These are phyloP conservation scores for Acanthamoeba polyphaga DNA, from an alignment of 208 protist genomes.

Conservation along the genomic window DNA sequence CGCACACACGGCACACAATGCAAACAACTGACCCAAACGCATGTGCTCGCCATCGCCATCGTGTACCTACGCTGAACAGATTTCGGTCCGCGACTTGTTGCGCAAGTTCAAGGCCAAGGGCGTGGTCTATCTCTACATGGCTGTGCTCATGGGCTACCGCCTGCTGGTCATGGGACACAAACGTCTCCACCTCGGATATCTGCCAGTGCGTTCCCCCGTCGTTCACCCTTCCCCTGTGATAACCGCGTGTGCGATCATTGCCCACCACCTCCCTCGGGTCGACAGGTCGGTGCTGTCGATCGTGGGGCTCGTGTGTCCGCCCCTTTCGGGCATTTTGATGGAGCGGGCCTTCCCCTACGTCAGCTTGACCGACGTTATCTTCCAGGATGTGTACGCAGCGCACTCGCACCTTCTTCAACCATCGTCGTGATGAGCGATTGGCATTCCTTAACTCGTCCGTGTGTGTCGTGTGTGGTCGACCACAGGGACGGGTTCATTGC, in stretches of 20 bases:
- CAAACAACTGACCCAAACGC: no score
- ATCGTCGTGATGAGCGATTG: no score
- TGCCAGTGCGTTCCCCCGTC: background rate
- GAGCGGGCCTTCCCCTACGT: conserved; percentile 74
- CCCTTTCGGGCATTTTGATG: conserved; percentile 52
- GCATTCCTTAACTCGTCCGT: no score
- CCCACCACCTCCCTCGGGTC: no score
- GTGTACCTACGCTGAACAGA: background rate
- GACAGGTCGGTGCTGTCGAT: conserved; percentile 62
- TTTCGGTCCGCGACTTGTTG: conserved; percentile 37
- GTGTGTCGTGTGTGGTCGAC: background rate
- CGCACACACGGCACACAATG: background rate
- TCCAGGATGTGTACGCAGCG: conserved; percentile 38
- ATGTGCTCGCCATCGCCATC: background rate
- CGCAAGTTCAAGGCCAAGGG: conserved; percentile 53
- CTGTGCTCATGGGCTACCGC: conserved; percentile 50
- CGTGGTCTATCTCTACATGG: conserved; percentile 48
- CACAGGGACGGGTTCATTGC: conserved; percentile 71
- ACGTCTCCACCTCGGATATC: conserved; percentile 63
- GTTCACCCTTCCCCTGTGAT: background rate
- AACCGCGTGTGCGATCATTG: no score
- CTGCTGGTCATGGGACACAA: conserved; percentile 75
- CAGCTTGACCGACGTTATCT: conserved; percentile 52
- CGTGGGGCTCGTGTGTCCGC: conserved; percentile 66
- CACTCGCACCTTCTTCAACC: background rate